Conservation (phyloP, 225 moss, liverwort and hornwort species). For the Asterella californica region DNA sequence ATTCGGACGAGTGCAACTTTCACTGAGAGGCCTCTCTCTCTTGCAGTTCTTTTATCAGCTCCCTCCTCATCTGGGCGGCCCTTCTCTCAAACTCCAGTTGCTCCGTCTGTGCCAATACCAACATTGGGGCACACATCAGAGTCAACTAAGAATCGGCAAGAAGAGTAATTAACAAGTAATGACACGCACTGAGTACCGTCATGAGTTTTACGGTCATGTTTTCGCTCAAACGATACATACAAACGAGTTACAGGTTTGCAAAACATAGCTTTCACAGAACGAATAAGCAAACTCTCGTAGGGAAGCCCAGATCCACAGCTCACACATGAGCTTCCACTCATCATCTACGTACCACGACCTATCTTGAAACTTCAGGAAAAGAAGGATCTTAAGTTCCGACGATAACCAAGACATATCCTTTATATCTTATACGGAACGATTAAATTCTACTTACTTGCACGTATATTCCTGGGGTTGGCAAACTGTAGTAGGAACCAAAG, state of each 20-base stretch:
- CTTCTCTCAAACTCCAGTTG: constrained; percentile 18
- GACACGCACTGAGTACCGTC: not conserved
- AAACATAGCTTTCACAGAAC: too few species aligned
- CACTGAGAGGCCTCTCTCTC: constrained; percentile 16
- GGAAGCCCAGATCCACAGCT: not conserved
- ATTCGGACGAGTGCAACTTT: not conserved
- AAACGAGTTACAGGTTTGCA: too few species aligned
- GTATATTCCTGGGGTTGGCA: not conserved
- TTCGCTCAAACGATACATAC: too few species aligned
- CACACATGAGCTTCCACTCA: not conserved
- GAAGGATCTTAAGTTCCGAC: too few species aligned
- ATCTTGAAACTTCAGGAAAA: too few species aligned
- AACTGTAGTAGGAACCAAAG: not conserved
- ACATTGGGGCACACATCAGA: not conserved
- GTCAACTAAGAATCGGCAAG: not conserved
- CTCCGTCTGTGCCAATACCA: constrained; percentile 4
- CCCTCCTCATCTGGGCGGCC: constrained; percentile 12
- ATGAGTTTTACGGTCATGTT: too few species aligned
- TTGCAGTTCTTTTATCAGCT: constrained; percentile 8
- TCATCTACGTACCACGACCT: not conserved
- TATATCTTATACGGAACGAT: too few species aligned
- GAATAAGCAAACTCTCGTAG: not conserved
- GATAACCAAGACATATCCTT: too few species aligned
- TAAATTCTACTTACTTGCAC: too few species aligned
- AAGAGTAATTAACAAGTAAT: not conserved